A percentile compares a stretch with the other conserved stretches of the same genome.
Evolutionary conservation across 2,329 filamentous ascomycete species (phyloP).

Genomic region (Paramyrothecium sp.): DNA sequence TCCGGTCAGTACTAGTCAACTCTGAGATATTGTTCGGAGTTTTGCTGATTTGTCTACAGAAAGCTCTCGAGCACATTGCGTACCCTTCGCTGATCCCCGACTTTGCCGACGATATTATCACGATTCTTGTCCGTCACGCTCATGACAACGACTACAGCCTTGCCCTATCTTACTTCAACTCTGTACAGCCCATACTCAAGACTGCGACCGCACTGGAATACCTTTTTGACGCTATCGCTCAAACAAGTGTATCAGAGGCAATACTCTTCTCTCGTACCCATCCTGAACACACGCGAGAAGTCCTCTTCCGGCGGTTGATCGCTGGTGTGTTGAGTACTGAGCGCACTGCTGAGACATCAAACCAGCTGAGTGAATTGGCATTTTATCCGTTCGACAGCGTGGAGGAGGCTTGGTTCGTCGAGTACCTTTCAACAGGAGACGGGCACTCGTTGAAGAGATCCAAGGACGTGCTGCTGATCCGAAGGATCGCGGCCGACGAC

Average conservation of each 20-base stretch:
- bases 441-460: slow-evolving; percentile 64
- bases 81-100: slow-evolving; percentile 78
- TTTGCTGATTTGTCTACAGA: slow-evolving; percentile 31
- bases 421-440: slow-evolving; percentile 62
- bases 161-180: slow-evolving; percentile 76
- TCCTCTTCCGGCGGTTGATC: slow-evolving; percentile 67
- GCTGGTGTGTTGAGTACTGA: slow-evolving; percentile 50
- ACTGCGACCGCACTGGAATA: slow-evolving; percentile 59
- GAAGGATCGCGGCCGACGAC: slow-evolving; percentile 66
- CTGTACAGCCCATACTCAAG: slow-evolving; percentile 70
- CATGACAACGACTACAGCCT: slow-evolving; percentile 60
- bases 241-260: slow-evolving; percentile 67
- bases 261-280: slow-evolving; percentile 71
- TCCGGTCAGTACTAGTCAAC: slow-evolving; percentile 38
- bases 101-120: slow-evolving; percentile 80
- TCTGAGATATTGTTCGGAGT: background rate
- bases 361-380: slow-evolving; percentile 66
- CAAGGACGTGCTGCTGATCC: slow-evolving; percentile 73
- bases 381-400: slow-evolving; percentile 67
- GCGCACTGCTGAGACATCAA: slow-evolving; percentile 39
- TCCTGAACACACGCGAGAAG: slow-evolving; percentile 57
- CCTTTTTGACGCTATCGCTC: slow-evolving; percentile 68
- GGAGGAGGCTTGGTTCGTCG: slow-evolving; percentile 75
- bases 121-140: slow-evolving; percentile 62
- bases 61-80: slow-evolving; percentile 72